Base-by-base conservation (phyloP, 257 asterid species). In the Henckelia pumila region DNA sequence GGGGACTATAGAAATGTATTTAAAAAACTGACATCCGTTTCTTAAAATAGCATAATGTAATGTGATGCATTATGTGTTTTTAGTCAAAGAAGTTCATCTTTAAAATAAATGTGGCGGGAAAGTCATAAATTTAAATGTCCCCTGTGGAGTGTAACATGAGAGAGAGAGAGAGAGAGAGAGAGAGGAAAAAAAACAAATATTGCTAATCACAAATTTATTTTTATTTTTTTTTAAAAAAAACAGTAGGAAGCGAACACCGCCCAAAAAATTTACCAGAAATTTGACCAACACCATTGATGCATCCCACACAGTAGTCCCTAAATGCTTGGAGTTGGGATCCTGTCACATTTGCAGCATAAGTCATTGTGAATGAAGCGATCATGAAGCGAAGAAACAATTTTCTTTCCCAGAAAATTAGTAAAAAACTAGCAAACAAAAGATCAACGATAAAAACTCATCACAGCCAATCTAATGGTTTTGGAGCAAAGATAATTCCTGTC, bases 261-360 rank as follows among this genome's bases (percentile, higher is more conserved):
- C 59, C 47, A 26, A 37, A 30, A 19, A 56, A 58, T 6, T 75
- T 81, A 94, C 99, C 95, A 94, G 87, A 84, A 82, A 94, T 77
- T 94, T 94, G 77, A 82, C 92, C 29, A 94, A 78, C 72, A 94
- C 99, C 99, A 94, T 86, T 25, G 99, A 93, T 47, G 99, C 95
- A 79, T 93, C 99, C 99, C 99, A 93, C 67, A 93, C 97, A 29
- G 99, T 93, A 65, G 99, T 93, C 37, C 99, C 99, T 56, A 90
- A 72, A 79, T 93, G 97, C 84, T 90, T 88, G 71, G 99, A 94
- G 80, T 88, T 91, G 44, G 97, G 99, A 82, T 94, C 96, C 99
- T 94, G 76, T 19, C 78, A 79, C n/a, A 73, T 70, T 61, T 19
- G 72, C 58, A 72, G 73, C 20, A 66, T 61, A 71, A 25, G 64